phyloP scores from a whole-genome alignment of 169 alveolate species.

The Eimeria tenella region DNA sequence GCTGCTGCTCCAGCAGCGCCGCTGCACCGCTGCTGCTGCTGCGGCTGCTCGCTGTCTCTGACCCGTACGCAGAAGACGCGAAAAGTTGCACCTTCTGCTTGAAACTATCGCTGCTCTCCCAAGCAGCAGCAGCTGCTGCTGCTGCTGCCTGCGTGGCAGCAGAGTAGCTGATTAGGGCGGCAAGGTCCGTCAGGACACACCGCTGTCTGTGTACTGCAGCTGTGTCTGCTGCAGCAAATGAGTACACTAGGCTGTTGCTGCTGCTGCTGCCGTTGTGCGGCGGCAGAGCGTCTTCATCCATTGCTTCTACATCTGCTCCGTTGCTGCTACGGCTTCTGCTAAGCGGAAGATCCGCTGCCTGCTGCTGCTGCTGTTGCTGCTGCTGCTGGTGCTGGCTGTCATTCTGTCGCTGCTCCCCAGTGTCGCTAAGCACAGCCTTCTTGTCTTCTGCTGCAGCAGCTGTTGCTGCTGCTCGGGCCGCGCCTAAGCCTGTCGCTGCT shows the following conservation, averaged over 20 bases:
- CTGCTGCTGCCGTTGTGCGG: not conserved
- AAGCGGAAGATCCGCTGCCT: not conserved
- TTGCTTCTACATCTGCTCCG: not conserved
- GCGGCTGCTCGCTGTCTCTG: not conserved
- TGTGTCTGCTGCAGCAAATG: not conserved
- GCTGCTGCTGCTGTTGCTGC: conserved; percentile 18
- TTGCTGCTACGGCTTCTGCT: conserved; percentile 42
- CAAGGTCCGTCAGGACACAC: not conserved
- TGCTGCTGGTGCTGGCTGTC: conserved; percentile 12
- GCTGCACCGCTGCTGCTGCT: conserved; percentile 11
- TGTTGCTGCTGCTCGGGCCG: conserved; percentile 2
- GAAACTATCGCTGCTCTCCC: not conserved
- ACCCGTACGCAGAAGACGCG: not conserved
- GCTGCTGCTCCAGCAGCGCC: not conserved
- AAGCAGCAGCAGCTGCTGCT: conserved; percentile 41
- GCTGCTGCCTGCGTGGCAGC: conserved; percentile 32
- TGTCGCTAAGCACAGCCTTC: not conserved
- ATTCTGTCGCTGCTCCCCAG: not conserved
- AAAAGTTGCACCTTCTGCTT: not conserved
- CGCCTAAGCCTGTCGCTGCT: too few relatives aligned
- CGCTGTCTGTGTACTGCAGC: conserved; percentile 40
- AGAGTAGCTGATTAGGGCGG: not conserved
- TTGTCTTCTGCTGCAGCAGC: not conserved
- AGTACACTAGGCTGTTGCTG: not conserved
- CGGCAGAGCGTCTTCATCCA: not conserved